Conservation (phyloP, 2,329 filamentous ascomycete species). For the Furcasterigmium sp. region DNA sequence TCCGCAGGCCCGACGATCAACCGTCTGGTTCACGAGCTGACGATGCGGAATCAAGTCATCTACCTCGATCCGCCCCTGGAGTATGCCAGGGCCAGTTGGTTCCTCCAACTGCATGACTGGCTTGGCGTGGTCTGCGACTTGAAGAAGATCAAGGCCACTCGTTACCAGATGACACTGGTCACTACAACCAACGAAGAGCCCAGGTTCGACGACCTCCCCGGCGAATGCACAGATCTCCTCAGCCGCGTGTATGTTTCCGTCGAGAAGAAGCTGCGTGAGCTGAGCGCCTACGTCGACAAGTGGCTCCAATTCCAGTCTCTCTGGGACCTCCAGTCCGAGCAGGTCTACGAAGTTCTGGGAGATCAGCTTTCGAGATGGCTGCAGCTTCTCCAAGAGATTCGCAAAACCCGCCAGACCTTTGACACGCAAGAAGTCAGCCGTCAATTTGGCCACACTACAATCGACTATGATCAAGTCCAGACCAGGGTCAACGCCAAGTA, state of each 20-base stretch:
- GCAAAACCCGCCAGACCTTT: constrained; percentile 92
- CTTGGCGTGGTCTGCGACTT: constrained; percentile 88
- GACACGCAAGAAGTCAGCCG: constrained; percentile 93
- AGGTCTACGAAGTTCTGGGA: constrained; percentile 87
- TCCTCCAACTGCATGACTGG: constrained; percentile 88
- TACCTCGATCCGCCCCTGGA: constrained; percentile 92
- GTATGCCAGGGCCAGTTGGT: constrained; percentile 89
- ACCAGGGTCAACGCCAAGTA: constrained; percentile 99
- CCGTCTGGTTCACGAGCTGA: constrained; percentile 81
- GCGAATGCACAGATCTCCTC: constrained; percentile 74
- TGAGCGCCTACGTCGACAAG: constrained; percentile 86
- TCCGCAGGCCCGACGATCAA: constrained; percentile 60
- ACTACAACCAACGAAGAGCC: constrained; percentile 59
- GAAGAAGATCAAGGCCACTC: constrained; percentile 87
- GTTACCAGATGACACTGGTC: constrained; percentile 85
- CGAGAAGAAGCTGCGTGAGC: constrained; percentile 74
- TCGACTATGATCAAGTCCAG: constrained; percentile 98
- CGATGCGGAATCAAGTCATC: constrained; percentile 97
- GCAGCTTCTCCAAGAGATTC: constrained; percentile 92
- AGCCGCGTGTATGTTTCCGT: constrained; percentile 76
- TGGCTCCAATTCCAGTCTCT: constrained; percentile 98
- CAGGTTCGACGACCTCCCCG: constrained; percentile 79
- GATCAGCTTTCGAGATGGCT: constrained; percentile 92
- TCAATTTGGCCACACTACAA: constrained; percentile 87
- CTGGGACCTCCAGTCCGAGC: constrained; percentile 94